Evolutionary conservation across 768 basidiomycete genomes (phyloP).

Genomic region (Mycena capillaripes): DNA sequence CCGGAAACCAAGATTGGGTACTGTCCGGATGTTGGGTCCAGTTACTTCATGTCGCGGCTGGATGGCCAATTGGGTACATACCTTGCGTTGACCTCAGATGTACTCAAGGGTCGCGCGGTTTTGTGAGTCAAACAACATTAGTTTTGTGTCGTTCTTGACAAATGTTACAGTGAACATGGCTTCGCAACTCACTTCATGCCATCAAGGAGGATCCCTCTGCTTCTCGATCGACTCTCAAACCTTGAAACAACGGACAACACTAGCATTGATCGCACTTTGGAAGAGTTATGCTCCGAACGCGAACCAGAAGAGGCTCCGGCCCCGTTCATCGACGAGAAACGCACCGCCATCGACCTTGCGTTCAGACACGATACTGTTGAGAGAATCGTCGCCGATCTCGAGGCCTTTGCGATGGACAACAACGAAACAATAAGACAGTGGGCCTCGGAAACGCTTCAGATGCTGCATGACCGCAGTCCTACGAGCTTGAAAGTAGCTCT

Average conservation of each 20-base stretch:
- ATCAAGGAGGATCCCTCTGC: constrained; percentile 77
- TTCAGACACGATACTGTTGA: constrained; percentile 83
- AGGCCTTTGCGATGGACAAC: constrained; percentile 53
- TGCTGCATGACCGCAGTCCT: constrained; percentile 82
- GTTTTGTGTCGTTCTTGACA: constrained; percentile 21
- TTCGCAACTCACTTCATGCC: constrained; percentile 95
- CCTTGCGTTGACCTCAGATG: constrained; percentile 86
- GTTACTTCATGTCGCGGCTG: constrained; percentile 87
- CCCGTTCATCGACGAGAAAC: constrained; percentile 70
- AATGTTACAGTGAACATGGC: constrained; percentile 79
- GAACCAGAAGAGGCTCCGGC: constrained; percentile 67
- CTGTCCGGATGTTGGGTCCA: constrained; percentile 94
- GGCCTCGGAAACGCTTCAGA: constrained; percentile 78
- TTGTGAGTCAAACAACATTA: constrained; percentile 71
- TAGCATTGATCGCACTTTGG: constrained; percentile 68
- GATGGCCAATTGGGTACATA: constrained; percentile 97
- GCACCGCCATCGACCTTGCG: constrained; percentile 84
- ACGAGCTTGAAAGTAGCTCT: constrained; percentile 95
- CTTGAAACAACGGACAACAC: constrained; percentile 60
- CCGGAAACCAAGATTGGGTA: constrained; percentile 96
- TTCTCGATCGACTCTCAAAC: constrained; percentile 76
- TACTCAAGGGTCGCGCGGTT: constrained; percentile 82
- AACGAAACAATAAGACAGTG: constrained; percentile 71
- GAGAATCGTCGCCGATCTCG: constrained; percentile 73
- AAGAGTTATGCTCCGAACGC: constrained; percentile 81